Evolutionary conservation across 1,139 yeast genomes (phyloP).

Genomic region (Eremothecium gossypii): DNA sequence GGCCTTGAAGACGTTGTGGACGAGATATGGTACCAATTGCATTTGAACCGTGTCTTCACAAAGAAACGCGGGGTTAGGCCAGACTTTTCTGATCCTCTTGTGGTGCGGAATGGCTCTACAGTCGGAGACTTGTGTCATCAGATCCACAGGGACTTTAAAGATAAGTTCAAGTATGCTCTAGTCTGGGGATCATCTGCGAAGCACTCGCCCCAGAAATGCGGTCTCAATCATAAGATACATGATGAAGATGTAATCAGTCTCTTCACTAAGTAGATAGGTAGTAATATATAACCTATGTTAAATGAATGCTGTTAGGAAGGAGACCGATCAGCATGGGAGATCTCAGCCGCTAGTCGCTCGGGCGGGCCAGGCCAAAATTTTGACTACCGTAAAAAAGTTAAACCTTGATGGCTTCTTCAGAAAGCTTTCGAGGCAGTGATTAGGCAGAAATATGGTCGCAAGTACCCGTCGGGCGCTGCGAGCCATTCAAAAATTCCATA

Average conservation of each 20-base stretch:
- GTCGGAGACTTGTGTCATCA: conserved; percentile 86
- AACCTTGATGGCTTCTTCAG: no score
- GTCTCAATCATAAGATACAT: conserved; percentile 68
- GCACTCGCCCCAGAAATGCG: conserved; percentile 95
- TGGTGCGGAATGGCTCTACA: conserved; percentile 69
- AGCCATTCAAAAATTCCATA: conserved; percentile 31
- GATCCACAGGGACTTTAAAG: conserved; percentile 86
- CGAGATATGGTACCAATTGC: conserved; percentile 85
- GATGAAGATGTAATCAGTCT: conserved; percentile 94
- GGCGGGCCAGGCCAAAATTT: no score
- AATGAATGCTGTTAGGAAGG: no score
- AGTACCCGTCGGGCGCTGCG: neutral
- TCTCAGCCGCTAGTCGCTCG: neutral
- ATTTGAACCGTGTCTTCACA: conserved; percentile 73
- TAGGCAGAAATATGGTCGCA: neutral
- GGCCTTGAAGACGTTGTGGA: conserved; percentile 85
- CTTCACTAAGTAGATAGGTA: conserved; percentile 47
- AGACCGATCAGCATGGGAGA: no score
- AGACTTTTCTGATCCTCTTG: conserved; percentile 81
- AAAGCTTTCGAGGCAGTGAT: no score
- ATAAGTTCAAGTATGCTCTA: conserved; percentile 83
- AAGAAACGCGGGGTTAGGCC: conserved; percentile 78
- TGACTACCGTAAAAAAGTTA: no score
- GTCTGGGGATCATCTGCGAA: conserved; percentile 97
- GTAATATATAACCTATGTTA: no score